Evolutionary conservation across 2,329 filamentous ascomycete species (phyloP), one percentile per base, ranked within the genome.

Genomic region (Hymenoscyphus occultus): DNA sequence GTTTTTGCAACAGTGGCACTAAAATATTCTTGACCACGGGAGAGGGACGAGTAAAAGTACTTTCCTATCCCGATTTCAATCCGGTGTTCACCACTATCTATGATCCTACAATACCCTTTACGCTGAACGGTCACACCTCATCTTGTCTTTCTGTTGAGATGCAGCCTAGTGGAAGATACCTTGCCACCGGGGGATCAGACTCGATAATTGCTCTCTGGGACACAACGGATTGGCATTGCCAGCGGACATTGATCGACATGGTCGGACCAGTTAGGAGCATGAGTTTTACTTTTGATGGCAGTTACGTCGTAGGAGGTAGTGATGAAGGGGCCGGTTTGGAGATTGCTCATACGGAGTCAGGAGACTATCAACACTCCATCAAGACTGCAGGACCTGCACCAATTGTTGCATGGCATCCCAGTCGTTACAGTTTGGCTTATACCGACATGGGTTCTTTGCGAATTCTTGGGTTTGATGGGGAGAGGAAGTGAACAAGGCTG

Each of bases 131-230:
- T 0, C 91, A 93, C 75, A 92, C 90, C 2, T 90, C 88, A 3
- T 86, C 89, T 4, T 92, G 89, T 72, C 81, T 90, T 67, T 84
- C 86, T 9, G 83, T 87, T 13, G 88, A 88, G 67, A 79, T 93
- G 71, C 90, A 90, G 68, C 90, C 91, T 0, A 86, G 85, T 56
- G 90, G 87, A 51, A 82, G 86, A 54, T 90, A 88, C 73, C 80
- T 94, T 56, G 91, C 91, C 0, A 90, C 90, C 0, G 91, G 90
- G 39, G 90, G 90, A 10, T 86, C 87, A 10, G 91, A 94, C 73
- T 90, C 89, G 1, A 84, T 92, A 60, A 89, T 93, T 69, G 83
- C 88, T 5, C 80, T 94, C 2, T 94, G 90, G 88, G 90, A 93
- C 72, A 93, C 90, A 3, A 82, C 83, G 51, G 87, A 91, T 70